Evolutionary conservation across 805 yeast genomes (phyloP), one percentile per base, ranked within the genome.

Genomic region (Nakazawaea siamensis): DNA sequence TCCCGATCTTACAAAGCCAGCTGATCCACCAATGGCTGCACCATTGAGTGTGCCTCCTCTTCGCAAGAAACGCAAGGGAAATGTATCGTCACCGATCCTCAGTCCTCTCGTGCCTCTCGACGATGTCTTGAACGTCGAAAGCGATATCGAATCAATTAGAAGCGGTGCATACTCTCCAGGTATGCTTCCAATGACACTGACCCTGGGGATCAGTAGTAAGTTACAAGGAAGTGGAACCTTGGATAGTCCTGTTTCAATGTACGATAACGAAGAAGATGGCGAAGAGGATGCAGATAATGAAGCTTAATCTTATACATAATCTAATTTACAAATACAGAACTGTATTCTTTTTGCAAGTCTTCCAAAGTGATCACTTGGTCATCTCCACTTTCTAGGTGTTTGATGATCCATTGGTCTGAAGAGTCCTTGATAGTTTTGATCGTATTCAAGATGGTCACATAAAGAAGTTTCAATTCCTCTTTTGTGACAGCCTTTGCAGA

Each of bases 401-500:
- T 50, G 20, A 60, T 50, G 13, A 66, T 33, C 72, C 72, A 67
- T 40, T 57, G 57, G 35, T 66, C 71, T 20, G 56, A 64, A 6
- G 48, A 29, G 5, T 41, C 45, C 1, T 47, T 44, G 31, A 67
- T 40, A 2, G 66, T 62, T 20, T 49, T 48, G 34, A 67, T 35
- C 14, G 64, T 41, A 42, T 66, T 68, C 29, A 64, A 36, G n/a
- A 66, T 55, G 5, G 59, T 55, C 12, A 57, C 38, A 44, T 63
- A 65, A 19, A 27, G 31, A 33, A 36, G 25, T 37, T 13, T 41
- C 39, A 27, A 43, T 15, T 24, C 27, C 11, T 8, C 24, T 21
- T 21, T n/a, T n/a, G n/a, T n/a, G n/a, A n/a, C n/a, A 9, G 24
- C 8, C 24, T 21, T 21, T 21, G 24, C 8, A 21, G 24, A 21